Evolutionary conservation across 1,284 basidiomycete species (phyloP), one percentile per base, ranked within the genome.

Genomic region (Naganishia liquefaciens): DNA sequence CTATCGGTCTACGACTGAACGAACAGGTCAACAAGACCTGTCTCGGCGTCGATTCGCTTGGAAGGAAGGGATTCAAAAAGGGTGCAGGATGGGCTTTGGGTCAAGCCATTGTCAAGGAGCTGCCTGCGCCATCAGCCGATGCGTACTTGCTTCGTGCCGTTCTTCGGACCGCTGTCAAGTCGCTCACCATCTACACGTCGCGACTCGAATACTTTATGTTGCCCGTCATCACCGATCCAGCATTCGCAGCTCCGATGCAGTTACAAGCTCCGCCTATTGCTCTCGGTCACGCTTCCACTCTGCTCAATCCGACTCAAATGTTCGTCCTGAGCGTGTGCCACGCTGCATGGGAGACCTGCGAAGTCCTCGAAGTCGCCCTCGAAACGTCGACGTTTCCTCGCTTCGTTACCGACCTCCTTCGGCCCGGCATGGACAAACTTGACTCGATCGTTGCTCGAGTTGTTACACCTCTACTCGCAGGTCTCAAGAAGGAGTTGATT

Each of bases 361-460:
- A 79, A 64, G 72, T 74, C 15, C 70, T 80, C 9, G 77, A 79
- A 69, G 73, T 77, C 64, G 74, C 76, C 10, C 68, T 78, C 10
- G 77, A 77, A 64, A 76, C 75, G 6, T 73, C 72, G 25, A 50
- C 63, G 7, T 80, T 76, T 73, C 79, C 79, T 13, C 72, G 74
- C 44, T 80, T 78, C 65, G 77, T 79, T 46, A 83, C 80, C 47
- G 87, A 86, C 2, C 82, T 86, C 1, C 76, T 89, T 10, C 82
- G 85, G 65, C 80, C 82, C 1, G 77, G 84, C 53, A 75, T 90
- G 65, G 80, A 82, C 68, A 76, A 80, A 65, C 83, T 89, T 63
- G 84, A 80, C 67, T 70, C 76, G 39, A 73, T 79, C 21, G 76
- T 79, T 42, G 77, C 77, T 63, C 76, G 76, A 66, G 79, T 80